Evolutionary conservation across 2,329 filamentous ascomycete genomes (phyloP).

Genomic region (Calonectria pseudoreteaudii): DNA sequence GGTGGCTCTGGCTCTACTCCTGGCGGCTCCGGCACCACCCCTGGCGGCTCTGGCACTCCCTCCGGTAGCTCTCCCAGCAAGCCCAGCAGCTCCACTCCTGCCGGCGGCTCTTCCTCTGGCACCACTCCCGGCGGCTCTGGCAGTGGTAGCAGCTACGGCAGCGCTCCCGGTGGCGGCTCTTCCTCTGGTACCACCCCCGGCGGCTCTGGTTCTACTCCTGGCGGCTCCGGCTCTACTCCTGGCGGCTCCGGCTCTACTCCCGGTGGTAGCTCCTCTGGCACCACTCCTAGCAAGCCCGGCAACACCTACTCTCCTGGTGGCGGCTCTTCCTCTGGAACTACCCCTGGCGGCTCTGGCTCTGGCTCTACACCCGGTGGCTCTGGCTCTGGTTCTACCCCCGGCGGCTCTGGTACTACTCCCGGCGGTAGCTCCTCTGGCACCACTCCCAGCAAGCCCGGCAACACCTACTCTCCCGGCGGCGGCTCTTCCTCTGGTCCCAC

Average conservation of each 20-base stretch:
- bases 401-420: no score
- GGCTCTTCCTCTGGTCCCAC: no score
- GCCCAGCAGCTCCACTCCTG: neutral
- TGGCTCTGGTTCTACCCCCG: no score
- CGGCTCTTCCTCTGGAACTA: neutral
- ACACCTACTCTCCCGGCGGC: no score
- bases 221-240: neutral
- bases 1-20: neutral
- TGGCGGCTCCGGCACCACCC: neutral
- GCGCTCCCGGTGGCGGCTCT: no score
- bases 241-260: neutral
- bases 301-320: no score
- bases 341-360: neutral
- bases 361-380: no score
- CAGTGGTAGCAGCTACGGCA: no score
- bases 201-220: neutral
- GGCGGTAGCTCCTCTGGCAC: no score
- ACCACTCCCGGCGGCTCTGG: no score
- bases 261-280: neutral
- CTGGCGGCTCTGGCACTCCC: neutral
- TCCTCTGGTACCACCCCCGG: neutral
- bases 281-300: neutral
- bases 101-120: no score
- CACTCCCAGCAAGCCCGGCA: no score
- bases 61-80: neutral